Base-by-base conservation (phyloP, 2,329 filamentous ascomycete species). In the Trichophyton benhamiae region DNA sequence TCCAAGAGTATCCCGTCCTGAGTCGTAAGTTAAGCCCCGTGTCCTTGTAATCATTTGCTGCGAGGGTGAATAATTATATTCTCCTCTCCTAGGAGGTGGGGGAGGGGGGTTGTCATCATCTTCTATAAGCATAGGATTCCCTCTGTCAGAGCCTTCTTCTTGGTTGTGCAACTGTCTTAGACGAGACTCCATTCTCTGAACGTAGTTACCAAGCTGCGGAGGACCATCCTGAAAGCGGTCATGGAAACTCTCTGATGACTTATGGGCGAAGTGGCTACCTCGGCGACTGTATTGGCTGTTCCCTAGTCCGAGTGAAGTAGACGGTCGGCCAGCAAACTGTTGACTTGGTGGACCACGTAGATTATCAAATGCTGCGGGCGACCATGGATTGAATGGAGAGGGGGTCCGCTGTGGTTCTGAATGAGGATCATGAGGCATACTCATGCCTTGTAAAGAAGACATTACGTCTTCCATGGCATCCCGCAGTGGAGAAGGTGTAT, bases 381-480 rank as follows among this genome's bases (percentile, higher is more conserved):
- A 94, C 94, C 94, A 99, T 3, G 91, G 86, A 69, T 90, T 84
- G 7, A 85, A 74, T 0, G 82, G 77, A 5, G 65, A 72, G 49
- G 70, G 68, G 57, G 73, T 73, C 0, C 81, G 77, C 48, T 83
- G 79, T 0, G 83, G 80, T 38, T 82, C 80, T 64, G 78, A 78
- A 33, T 76, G 72, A 9, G 71, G 74, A 22, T 80, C 76, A 61
- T 81, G 80, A 48, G 82, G 78, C 67, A 86, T 79, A 17, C 87
- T 87, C 79, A 99, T 89, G 63, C 91, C 91, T 70, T 95, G 87
- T 49, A 99, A 76, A 61, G 94, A 95, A 66, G 94, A 90, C 84
- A 97, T 96, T 3, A 99, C 91, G 73, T 95, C 92, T 70, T 97
- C 92, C 91, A 99, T 99, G 0, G 94, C 94, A 72, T 91, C 90